phyloP scores from a whole-genome alignment of 805 yeast species.

The Kuraishia ogatae region DNA sequence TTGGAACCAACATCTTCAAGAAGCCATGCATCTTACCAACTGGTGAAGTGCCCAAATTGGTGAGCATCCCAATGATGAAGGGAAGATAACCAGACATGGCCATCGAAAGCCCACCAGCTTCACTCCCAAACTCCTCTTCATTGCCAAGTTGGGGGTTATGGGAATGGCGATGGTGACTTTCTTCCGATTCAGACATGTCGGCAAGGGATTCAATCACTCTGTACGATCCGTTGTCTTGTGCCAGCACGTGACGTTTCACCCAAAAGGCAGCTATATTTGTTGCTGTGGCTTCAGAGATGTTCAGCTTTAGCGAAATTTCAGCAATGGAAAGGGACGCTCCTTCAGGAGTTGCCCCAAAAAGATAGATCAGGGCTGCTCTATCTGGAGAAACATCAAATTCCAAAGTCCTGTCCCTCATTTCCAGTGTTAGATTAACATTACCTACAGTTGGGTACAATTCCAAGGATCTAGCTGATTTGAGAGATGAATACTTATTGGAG shows the following conservation, averaged over 20 bases:
- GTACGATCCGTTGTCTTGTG: conserved; percentile 27
- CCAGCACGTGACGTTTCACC: conserved; percentile 50
- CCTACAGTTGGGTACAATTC: conserved; percentile 54
- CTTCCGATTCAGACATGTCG: conserved; percentile 5
- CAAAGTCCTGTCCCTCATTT: conserved; percentile 31
- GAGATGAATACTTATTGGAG: not conserved
- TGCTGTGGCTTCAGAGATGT: conserved; percentile 34
- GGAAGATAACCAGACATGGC: conserved; percentile 28
- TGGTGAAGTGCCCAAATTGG: conserved; percentile 44
- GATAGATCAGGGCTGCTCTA: conserved; percentile 48
- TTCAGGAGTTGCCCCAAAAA: conserved; percentile 10
- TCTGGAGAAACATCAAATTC: conserved; percentile 53
- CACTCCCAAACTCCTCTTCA: conserved; percentile 9
- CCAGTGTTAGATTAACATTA: conserved; percentile 49
- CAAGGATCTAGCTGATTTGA: conserved; percentile 16
- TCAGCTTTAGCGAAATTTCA: conserved; percentile 26
- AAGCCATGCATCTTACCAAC: conserved; percentile 43
- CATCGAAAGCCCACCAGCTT: conserved; percentile 17
- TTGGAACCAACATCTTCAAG: conserved; percentile 46
- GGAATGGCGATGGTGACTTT: not conserved
- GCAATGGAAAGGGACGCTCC: conserved; percentile 14
- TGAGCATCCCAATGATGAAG: conserved; percentile 46
- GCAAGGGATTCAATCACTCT: conserved; percentile 29
- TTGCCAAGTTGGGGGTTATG: not conserved
- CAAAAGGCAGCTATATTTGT: conserved; percentile 44